Percentiles rank a stretch among this genome's conserved stretches.
phyloP scores from a whole-genome alignment of 441 rosid genomes.

The Biscutella auriculata region DNA sequence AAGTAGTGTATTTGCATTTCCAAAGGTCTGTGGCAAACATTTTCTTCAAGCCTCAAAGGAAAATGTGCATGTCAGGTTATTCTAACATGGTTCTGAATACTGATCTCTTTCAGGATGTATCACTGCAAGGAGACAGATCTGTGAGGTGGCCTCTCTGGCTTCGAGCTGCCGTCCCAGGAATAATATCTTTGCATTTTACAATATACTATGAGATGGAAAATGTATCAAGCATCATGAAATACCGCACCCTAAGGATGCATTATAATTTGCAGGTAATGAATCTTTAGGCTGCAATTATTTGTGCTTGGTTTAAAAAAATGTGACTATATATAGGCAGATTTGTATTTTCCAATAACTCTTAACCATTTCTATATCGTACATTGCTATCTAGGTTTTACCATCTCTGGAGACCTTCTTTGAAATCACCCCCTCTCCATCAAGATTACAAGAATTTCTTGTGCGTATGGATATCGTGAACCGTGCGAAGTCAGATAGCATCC shows the following conservation, averaged over 20 bases:
- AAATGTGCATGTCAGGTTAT: constrained; percentile 9
- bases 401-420: constrained; percentile 73
- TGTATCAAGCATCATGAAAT: constrained; percentile 65
- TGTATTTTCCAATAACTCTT: constrained; percentile 5
- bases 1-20: constrained; percentile 51
- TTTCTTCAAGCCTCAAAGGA: constrained; percentile 10
- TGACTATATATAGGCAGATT: background rate
- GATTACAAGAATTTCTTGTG: constrained; percentile 77
- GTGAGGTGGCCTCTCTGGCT: constrained; percentile 89
- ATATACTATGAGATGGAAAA: constrained; percentile 83
- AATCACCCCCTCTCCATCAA: constrained; percentile 76
- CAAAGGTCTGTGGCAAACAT: constrained; percentile 54
- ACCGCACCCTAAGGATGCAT: constrained; percentile 79
- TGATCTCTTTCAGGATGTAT: constrained; percentile 47
- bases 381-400: constrained; percentile 53
- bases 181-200: constrained; percentile 43
- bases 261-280: constrained; percentile 58
- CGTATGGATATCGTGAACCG: constrained; percentile 75
- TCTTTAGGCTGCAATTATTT: background rate
- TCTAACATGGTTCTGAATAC: constrained; percentile 16
- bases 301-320: background rate
- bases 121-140: constrained; percentile 44
- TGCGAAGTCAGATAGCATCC: constrained; percentile 58
- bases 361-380: constrained; percentile 9
- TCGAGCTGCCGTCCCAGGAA: constrained; percentile 90